A percentile compares a stretch with the other conserved stretches of the same genome.
Conservation (phyloP, 164 flowering plant species). For the Chloranthus sessilifolius region DNA sequence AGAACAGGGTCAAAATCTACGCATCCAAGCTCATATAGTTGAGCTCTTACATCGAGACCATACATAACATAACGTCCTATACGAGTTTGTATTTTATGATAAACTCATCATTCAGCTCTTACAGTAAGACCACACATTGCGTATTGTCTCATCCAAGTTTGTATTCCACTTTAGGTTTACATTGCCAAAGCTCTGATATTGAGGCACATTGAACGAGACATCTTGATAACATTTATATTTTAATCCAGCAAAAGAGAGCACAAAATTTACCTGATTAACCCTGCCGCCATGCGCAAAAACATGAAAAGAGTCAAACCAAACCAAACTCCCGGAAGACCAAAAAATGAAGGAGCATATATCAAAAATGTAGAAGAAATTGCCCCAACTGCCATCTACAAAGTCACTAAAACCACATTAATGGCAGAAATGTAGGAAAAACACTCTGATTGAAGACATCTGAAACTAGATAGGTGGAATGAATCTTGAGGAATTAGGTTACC, state of each 20-base stretch:
- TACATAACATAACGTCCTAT: too few species aligned
- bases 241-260: too few species aligned
- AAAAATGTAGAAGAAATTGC: constrained; percentile 68
- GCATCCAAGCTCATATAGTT: too few species aligned
- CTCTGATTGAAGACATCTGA: background rate
- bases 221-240: too few species aligned
- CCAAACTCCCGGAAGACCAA: constrained; percentile 93
- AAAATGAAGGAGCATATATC: constrained; percentile 51
- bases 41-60: too few species aligned
- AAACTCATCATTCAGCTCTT: too few species aligned
- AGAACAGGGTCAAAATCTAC: too few species aligned
- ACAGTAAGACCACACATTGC: too few species aligned
- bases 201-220: background rate
- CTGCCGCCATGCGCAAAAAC: constrained; percentile 73
- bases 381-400: constrained; percentile 60
- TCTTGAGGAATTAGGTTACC: constrained; percentile 33
- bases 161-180: too few species aligned
- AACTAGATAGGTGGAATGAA: background rate
- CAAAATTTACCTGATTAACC: constrained; percentile 57
- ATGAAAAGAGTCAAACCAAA: constrained; percentile 77
- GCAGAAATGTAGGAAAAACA: background rate
- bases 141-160: too few species aligned
- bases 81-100: too few species aligned
- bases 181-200: background rate
- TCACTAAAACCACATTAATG: constrained; percentile 3